Evolutionary conservation across 768 basidiomycete species (phyloP).

Genomic region (Termitomyces sp.): DNA sequence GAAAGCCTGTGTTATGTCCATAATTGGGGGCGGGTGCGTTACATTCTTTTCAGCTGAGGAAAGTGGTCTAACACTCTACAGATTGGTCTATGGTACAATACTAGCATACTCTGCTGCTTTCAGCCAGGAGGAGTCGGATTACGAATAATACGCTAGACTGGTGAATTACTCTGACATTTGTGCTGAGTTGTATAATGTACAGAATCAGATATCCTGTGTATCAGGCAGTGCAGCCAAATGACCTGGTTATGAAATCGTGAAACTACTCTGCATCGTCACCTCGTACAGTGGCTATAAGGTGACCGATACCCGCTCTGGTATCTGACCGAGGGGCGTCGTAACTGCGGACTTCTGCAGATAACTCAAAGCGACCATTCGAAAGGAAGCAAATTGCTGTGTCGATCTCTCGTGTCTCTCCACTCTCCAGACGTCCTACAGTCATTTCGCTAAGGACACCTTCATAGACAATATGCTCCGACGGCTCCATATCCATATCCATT

Average conservation of each 20-base stretch:
- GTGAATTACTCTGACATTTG: conserved; percentile 8
- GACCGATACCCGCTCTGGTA: conserved; percentile 33
- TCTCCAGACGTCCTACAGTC: conserved; percentile 57
- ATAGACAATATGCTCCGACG: conserved; percentile 61
- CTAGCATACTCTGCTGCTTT: conserved; percentile 83
- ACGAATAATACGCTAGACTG: conserved; percentile 42
- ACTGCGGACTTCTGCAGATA: conserved; percentile 39
- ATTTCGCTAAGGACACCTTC: conserved; percentile 66
- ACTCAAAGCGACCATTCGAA: conserved; percentile 61
- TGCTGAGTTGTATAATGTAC: conserved; percentile 9
- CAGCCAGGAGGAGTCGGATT: conserved; percentile 79
- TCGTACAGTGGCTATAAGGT: conserved; percentile 34
- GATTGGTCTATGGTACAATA: conserved; percentile 89
- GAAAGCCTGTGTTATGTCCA: conserved; percentile 90
- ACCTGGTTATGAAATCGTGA: neutral
- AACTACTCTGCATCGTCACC: conserved; percentile 12
- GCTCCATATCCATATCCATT: conserved; percentile 51
- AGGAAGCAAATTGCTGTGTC: conserved; percentile 71
- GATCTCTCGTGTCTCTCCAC: conserved; percentile 47
- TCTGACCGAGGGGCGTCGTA: conserved; percentile 21
- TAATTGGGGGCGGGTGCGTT: conserved; percentile 85
- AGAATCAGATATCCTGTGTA: neutral
- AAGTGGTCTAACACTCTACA: conserved; percentile 20
- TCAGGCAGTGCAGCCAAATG: neutral
- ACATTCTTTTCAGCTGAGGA: neutral